Evolutionary conservation across 106 monocot species (phyloP), one percentile per base, ranked within the genome.

Genomic region (Dendrobium officinale): DNA sequence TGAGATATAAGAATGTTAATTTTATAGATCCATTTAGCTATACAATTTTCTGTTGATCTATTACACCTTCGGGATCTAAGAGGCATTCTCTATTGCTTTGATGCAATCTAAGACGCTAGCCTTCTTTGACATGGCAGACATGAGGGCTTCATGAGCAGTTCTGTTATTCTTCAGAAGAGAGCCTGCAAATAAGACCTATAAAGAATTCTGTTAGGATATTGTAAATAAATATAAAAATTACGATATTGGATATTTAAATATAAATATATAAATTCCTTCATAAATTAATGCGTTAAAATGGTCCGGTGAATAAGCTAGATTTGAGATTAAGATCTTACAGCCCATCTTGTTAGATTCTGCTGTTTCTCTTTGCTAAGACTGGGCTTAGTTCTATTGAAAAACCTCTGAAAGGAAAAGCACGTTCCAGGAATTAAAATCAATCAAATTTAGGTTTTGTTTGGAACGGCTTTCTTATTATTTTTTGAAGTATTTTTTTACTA

Each of bases 291-390:
- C 24, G 64, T 26, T 24, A 7, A n/a, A 64, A 22, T 72, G 27
- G 37, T 15, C 11, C 18, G 3, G 4, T 49, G 67, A 79, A 61
- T 31, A 26, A 19, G 76, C 15, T 58, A 26, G 64, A 64, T 22
- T 64, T 22, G 22, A 22, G 56, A 42, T 42, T 42, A 33, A 31
- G 45, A 81, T 87, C 94, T 89, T 67, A 91, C 98, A 9, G 98
- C 98, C 98, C 98, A 99, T 95, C 98, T 86, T 11, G 95, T 99
- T 48, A 99, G 91, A 84, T 95, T 99, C 72, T 93, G 92, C 61
- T 99, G 95, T 79, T 95, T 91, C 40, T 93, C 91, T 83, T 99
- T 92, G 84, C 84, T 88, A 4, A 95, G 72, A 19, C 73, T 86
- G 56, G 98, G 89, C 79, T 93, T 94, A 85, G 84, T 90, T 79